Evolutionary conservation across 2,329 filamentous ascomycete species (phyloP).

Genomic region (Xylariomycetidae sp.): DNA sequence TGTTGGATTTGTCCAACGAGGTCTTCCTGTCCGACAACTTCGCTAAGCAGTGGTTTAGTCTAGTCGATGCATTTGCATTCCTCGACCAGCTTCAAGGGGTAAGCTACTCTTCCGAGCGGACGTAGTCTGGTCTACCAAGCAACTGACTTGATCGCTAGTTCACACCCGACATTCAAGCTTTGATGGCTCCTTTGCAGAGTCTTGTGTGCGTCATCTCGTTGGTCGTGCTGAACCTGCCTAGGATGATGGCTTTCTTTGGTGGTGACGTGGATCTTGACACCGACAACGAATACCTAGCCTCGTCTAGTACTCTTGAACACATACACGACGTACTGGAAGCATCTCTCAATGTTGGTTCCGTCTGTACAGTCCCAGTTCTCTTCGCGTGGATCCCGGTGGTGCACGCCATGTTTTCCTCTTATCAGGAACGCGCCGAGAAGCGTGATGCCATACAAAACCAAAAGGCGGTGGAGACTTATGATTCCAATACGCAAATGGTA

Average conservation of each 20-base stretch:
- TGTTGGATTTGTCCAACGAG: constrained; percentile 54
- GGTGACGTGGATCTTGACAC: constrained; percentile 41
- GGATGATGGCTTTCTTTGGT: constrained; percentile 52
- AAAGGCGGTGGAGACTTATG: constrained; percentile 50
- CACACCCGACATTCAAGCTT: constrained; percentile 27
- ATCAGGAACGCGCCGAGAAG: constrained; percentile 57
- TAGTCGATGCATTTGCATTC: constrained; percentile 66
- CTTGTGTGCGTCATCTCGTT: constrained; percentile 68
- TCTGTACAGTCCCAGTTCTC: constrained; percentile 65
- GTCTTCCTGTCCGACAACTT: constrained; percentile 54
- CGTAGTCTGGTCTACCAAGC: constrained; percentile 23
- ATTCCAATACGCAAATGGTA: constrained; percentile 42
- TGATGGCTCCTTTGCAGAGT: constrained; percentile 63
- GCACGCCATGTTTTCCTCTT: constrained; percentile 61
- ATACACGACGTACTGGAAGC: constrained; percentile 68
- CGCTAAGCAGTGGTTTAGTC: constrained; percentile 68
- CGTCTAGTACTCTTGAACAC: constrained; percentile 63
- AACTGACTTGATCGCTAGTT: constrained; percentile 30
- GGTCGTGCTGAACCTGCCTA: constrained; percentile 62
- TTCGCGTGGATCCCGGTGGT: constrained; percentile 80
- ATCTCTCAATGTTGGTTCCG: constrained; percentile 51
- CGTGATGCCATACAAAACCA: constrained; percentile 55
- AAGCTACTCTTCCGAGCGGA: constrained; percentile 24
- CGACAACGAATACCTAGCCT: constrained; percentile 57
- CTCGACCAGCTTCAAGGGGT: constrained; percentile 60